Conservation (phyloP, 352 stramenopile genomes). For the Pythium aquatile region DNA sequence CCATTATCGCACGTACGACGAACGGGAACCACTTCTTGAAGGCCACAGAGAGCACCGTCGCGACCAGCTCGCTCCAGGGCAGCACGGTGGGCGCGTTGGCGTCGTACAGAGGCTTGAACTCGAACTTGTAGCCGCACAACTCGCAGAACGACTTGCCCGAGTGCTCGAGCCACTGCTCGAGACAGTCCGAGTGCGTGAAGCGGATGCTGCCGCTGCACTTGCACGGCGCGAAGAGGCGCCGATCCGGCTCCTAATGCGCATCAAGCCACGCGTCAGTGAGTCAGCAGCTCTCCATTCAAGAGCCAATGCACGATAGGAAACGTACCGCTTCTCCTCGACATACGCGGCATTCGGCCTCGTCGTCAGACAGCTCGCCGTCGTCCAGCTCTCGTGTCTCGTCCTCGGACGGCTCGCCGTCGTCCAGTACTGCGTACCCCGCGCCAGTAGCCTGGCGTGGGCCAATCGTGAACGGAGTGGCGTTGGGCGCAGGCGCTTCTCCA, state of each 20-base stretch:
- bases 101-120: constrained; percentile 92
- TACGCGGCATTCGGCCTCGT: constrained; percentile 93
- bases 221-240: constrained; percentile 84
- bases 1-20: constrained; percentile 66
- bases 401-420: constrained; percentile 33
- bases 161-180: constrained; percentile 93
- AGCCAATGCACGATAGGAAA: constrained; percentile 3
- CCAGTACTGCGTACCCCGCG: background rate
- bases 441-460: background rate
- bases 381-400: constrained; percentile 43
- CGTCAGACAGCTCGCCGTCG: constrained; percentile 38
- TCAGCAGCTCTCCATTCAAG: background rate
- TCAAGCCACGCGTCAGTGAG: constrained; percentile 2
- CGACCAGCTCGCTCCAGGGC: constrained; percentile 83
- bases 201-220: constrained; percentile 95
- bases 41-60: constrained; percentile 76
- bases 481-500: background rate
- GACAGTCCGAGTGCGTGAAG: constrained; percentile 93
- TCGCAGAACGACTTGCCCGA: constrained; percentile 92
- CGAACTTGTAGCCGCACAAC: constrained; percentile 91
- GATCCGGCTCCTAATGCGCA: constrained; percentile 47
- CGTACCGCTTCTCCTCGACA: constrained; percentile 89
- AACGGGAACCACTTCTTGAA: constrained; percentile 90
- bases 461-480: background rate
- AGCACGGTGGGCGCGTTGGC: constrained; percentile 81